Conservation (phyloP, 805 yeast species). For the Wickerhamomyces queroliae region DNA sequence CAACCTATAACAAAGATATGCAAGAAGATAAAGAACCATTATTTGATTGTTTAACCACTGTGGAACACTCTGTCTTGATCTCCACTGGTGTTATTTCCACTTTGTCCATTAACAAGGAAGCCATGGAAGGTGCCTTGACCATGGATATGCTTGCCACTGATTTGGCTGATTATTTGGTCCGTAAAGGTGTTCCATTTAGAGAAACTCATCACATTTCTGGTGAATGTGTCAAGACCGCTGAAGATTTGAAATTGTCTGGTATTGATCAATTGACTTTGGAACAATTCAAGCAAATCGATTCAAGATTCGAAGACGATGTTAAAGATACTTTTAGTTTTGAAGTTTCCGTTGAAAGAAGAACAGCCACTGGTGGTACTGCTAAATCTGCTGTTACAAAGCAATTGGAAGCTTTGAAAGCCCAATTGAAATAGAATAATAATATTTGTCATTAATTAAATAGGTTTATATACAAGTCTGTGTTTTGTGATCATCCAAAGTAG, state of each 20-base stretch:
- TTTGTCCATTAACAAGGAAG: slow-evolving; percentile 59
- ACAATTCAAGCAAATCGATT: slow-evolving; percentile 76
- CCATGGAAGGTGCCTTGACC: slow-evolving; percentile 84
- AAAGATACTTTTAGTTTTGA: slow-evolving; percentile 86
- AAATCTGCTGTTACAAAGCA: slow-evolving; percentile 82
- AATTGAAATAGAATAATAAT: slow-evolving; percentile 19
- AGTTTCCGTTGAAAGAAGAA: slow-evolving; percentile 91
- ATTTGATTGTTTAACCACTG: slow-evolving; percentile 84
- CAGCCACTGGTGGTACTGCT: slow-evolving; percentile 97
- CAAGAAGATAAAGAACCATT: slow-evolving; percentile 99
- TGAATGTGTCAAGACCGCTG: slow-evolving; percentile 91
- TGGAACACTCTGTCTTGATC: slow-evolving; percentile 88
- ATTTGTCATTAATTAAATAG: too few species aligned
- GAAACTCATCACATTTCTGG: slow-evolving; percentile 99
- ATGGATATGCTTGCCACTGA: slow-evolving; percentile 99
- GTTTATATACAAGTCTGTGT: background rate
- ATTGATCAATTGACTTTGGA: slow-evolving; percentile 77
- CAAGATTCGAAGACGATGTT: slow-evolving; percentile 77
- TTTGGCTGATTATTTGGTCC: slow-evolving; percentile 93
- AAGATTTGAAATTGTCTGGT: slow-evolving; percentile 68
- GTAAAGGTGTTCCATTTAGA: slow-evolving; percentile 98
- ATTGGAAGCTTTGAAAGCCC: slow-evolving; percentile 32
- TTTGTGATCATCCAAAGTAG: slow-evolving; percentile 6
- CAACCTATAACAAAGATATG: slow-evolving; percentile 96
- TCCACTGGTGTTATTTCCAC: slow-evolving; percentile 97